phyloP scores from a whole-genome alignment of 768 basidiomycete genomes.

The Trametes gibbosa region DNA sequence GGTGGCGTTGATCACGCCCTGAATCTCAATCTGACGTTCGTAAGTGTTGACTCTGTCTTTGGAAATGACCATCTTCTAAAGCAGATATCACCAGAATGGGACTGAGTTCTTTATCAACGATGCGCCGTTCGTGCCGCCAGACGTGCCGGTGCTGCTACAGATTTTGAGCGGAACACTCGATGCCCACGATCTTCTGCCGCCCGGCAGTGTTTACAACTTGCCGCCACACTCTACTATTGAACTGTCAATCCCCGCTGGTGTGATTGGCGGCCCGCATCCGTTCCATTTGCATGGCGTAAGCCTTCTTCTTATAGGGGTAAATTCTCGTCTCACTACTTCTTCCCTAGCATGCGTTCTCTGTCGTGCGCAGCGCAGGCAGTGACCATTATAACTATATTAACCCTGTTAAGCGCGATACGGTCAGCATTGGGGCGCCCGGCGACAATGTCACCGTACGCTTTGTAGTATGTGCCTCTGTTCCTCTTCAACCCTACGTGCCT shows the following conservation, averaged over 20 bases:
- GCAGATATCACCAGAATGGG: slow-evolving; percentile 3
- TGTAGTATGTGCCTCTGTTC: neutral
- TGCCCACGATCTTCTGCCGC: slow-evolving; percentile 47
- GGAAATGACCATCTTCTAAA: neutral
- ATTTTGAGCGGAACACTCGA: slow-evolving; percentile 52
- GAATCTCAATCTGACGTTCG: slow-evolving; percentile 16
- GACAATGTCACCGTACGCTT: slow-evolving; percentile 29
- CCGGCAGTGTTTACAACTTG: slow-evolving; percentile 45
- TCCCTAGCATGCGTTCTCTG: slow-evolving; percentile 37
- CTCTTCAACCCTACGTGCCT: neutral
- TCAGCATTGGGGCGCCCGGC: slow-evolving; percentile 18
- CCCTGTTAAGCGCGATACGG: slow-evolving; percentile 35
- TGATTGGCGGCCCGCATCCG: slow-evolving; percentile 39
- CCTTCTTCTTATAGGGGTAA: neutral
- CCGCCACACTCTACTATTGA: slow-evolving; percentile 47
- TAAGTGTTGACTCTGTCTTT: neutral
- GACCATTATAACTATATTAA: slow-evolving; percentile 34
- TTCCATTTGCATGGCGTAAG: slow-evolving; percentile 42
- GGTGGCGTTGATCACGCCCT: slow-evolving; percentile 24
- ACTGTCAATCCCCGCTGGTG: slow-evolving; percentile 44
- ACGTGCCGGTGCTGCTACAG: slow-evolving; percentile 54
- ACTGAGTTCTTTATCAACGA: slow-evolving; percentile 35
- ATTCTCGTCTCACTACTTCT: neutral
- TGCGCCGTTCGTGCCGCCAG: slow-evolving; percentile 37
- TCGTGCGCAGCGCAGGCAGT: slow-evolving; percentile 35